A percentile compares a stretch with the other conserved stretches of the same genome.
phyloP scores from a whole-genome alignment of 2,329 filamentous ascomycete genomes.

The Colletotrichum shisoi region DNA sequence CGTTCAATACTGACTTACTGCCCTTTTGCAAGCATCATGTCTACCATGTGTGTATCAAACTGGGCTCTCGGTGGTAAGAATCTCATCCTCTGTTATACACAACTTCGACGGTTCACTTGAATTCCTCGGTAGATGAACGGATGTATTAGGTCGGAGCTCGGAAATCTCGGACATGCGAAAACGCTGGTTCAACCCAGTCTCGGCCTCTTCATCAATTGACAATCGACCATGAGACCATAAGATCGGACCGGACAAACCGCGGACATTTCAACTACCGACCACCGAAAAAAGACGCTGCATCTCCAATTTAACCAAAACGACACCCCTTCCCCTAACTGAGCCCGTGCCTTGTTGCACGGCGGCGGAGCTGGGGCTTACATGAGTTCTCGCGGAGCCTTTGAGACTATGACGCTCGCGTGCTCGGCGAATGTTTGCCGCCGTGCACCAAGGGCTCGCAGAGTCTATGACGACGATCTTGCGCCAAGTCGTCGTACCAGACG shows the following conservation, averaged over 20 bases:
- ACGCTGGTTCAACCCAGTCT: not conserved
- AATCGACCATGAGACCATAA: no score
- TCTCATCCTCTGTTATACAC: no score
- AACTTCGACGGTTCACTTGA: no score
- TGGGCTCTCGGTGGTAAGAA: no score
- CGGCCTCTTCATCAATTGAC: not conserved
- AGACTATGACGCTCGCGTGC: not conserved
- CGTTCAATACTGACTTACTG: no score
- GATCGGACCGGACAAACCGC: not conserved
- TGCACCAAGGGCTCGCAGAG: not conserved
- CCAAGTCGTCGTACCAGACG: not conserved
- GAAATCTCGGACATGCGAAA: not conserved
- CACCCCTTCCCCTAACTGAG: no score
- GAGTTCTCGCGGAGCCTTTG: not conserved
- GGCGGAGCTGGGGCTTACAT: not conserved
- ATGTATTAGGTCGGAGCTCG: not conserved
- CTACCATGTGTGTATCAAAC: no score
- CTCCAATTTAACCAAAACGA: not conserved
- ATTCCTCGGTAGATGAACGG: no score
- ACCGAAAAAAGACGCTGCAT: conserved; percentile 2
- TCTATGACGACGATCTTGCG: conserved; percentile 20
- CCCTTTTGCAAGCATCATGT: no score
- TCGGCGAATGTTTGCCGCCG: not conserved
- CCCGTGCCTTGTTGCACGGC: not conserved
- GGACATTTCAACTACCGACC: conserved; percentile 7